Evolutionary conservation across 2,329 filamentous ascomycete species (phyloP), one percentile per base, ranked within the genome.

Genomic region (Ophiosphaerella korrae): DNA sequence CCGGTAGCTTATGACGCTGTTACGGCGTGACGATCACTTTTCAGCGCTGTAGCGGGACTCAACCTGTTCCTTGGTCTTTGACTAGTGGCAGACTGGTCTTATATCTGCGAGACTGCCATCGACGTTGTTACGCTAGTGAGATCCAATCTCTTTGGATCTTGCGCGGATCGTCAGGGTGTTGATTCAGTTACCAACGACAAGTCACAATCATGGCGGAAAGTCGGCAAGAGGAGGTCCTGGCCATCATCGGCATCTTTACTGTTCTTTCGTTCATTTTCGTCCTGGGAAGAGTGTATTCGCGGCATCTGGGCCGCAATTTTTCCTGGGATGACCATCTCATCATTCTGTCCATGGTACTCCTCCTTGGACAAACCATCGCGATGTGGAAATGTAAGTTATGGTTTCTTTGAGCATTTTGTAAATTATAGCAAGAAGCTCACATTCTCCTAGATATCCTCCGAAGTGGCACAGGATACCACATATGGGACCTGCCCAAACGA

Each of bases 261-360:
- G 55, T 69, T 13, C 43, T 71, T 4, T 62, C 65, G 11, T 58
- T 58, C 7, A 42, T 71, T 18, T 71, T 68, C 16, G 66, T 72
- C 4, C 53, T 50, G 8, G 42, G 60, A 2, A 64, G 69, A 43
- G 50, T 60, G 3, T 63, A 60, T 38, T 71, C 67, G 18, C 64
- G 69, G 24, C 63, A 62, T 18, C 53, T 72, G 11, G 60, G 63
- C 35, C 61, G 57, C 8, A 72, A 72, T 42, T 69, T 67, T 46
- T 62, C 58, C 13, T 71, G 67, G 64, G 69, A 72, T 49, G 69
- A 72, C 35, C 59, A 66, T 48, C 56, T 72, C 14, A 71, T 71
- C 35, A 49, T 66, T 13, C 16, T 63, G 5, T 57, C 69, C 2
- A 53, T 63, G 24, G n/a, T 67, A 1, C 43, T 68, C 9, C 48